Evolutionary conservation across 2,329 filamentous ascomycete species (phyloP).

Genomic region (Colletotrichum ledebouriae): DNA sequence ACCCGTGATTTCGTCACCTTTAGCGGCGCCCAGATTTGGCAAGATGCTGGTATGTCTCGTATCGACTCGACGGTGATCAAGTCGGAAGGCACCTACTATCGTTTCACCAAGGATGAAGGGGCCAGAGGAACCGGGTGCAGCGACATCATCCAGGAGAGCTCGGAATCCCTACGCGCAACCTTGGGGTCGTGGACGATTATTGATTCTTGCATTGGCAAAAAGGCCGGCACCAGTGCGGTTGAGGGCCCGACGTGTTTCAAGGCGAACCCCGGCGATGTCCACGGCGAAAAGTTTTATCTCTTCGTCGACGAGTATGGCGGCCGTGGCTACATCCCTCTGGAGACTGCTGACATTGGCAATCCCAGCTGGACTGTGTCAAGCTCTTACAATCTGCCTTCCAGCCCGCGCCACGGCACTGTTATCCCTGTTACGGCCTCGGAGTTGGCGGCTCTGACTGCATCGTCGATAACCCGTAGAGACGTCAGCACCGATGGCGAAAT

Average conservation of each 20-base stretch:
- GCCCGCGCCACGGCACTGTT: constrained; percentile 67
- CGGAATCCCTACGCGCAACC: constrained; percentile 55
- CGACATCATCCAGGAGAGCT: constrained; percentile 68
- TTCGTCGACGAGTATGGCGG: constrained; percentile 67
- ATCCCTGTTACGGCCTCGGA: constrained; percentile 63
- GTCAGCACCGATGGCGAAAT: constrained; percentile 43
- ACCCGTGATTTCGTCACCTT: constrained; percentile 66
- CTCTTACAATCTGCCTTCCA: constrained; percentile 61
- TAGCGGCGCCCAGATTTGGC: constrained; percentile 61
- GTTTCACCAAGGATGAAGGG: constrained; percentile 69
- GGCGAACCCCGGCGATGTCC: constrained; percentile 61
- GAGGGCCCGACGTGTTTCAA: constrained; percentile 68
- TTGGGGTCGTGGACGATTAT: constrained; percentile 59
- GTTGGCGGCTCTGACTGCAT: constrained; percentile 50
- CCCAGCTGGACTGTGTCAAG: constrained; percentile 62
- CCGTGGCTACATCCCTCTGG: constrained; percentile 66
- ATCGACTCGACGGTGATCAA: constrained; percentile 67
- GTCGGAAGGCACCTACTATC: constrained; percentile 58
- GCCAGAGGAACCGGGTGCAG: constrained; percentile 61
- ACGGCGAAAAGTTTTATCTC: constrained; percentile 67
- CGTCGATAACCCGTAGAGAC: constrained; percentile 23
- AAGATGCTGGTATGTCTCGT: constrained; percentile 63
- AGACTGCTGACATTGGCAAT: constrained; percentile 62
- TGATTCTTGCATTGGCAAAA: constrained; percentile 62
- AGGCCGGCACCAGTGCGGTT: constrained; percentile 62